phyloP scores from a whole-genome alignment of 805 yeast species.

The Suhomyces kilbournensis region DNA sequence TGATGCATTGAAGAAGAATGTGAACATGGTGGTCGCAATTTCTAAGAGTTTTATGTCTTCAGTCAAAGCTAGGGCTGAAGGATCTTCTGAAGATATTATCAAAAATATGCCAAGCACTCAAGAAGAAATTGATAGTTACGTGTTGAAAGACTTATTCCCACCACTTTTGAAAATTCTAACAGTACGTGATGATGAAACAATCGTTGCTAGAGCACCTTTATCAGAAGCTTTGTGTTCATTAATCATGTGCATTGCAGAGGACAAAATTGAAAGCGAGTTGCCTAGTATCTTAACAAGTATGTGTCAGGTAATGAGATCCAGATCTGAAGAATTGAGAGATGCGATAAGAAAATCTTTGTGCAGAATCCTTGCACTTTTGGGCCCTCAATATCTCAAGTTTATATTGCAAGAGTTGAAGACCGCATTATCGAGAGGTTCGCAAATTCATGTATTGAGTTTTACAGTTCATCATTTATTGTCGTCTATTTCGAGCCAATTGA shows the following conservation, averaged over 20 bases:
- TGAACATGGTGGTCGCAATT: conserved; percentile 55
- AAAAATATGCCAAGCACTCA: conserved; percentile 25
- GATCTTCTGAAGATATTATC: conserved; percentile 15
- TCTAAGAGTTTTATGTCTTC: conserved; percentile 49
- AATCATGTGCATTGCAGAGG: conserved; percentile 58
- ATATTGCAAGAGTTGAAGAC: conserved; percentile 73
- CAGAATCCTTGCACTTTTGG: conserved; percentile 60
- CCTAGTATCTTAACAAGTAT: conserved; percentile 82
- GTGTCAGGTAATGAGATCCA: conserved; percentile 85
- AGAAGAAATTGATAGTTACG: conserved; percentile 30
- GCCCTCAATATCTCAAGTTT: conserved; percentile 70
- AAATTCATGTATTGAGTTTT: conserved; percentile 86
- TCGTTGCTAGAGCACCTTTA: conserved; percentile 70
- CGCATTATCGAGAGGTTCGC: conserved; percentile 86
- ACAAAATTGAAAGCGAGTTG: conserved; percentile 53
- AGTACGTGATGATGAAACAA: conserved; percentile 74
- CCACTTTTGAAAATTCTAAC: conserved; percentile 57
- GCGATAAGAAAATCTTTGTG: conserved; percentile 74
- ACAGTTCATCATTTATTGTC: conserved; percentile 75
- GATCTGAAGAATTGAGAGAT: conserved; percentile 86
- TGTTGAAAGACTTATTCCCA: conserved; percentile 59
- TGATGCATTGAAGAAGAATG: conserved; percentile 53
- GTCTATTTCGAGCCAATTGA: conserved; percentile 44
- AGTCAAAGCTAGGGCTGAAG: conserved; percentile 17
- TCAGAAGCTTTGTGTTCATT: conserved; percentile 77